Conservation (phyloP, 139 green algal genomes). For the Tetradesmus obliquus region DNA sequence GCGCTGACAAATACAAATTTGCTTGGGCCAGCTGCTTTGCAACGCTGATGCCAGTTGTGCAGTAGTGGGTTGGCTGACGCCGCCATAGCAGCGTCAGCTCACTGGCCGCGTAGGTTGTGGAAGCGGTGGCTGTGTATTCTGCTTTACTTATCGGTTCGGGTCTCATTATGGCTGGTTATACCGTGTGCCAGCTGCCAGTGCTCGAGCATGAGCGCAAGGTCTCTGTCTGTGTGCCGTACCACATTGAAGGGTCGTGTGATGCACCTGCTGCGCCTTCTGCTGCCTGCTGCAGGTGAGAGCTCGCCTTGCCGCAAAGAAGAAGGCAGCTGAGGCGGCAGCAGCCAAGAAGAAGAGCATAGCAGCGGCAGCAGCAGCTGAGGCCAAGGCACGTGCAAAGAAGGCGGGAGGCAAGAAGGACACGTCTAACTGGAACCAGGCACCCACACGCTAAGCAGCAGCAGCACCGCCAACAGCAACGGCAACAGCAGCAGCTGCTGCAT, state of each 20-base stretch:
- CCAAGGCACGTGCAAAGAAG: constrained; percentile 54
- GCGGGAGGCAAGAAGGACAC: constrained; percentile 53
- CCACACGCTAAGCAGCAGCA: constrained; percentile 30
- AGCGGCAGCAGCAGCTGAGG: constrained; percentile 54
- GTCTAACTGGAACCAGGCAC: constrained; percentile 39
- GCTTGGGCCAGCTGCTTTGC: no score
- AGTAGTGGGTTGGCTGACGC: not conserved
- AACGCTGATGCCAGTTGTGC: no score
- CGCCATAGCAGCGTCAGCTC: no score
- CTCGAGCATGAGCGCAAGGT: not conserved
- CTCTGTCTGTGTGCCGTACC: not conserved
- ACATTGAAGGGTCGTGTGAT: not conserved
- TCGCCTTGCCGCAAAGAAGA: constrained; percentile 62
- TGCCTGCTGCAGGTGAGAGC: constrained; percentile 56
- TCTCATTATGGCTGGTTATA: no score
- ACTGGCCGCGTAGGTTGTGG: no score
- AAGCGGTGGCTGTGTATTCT: no score
- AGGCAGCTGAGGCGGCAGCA: constrained; percentile 40
- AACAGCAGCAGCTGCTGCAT: not conserved
- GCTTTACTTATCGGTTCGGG: no score
- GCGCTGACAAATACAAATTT: no score
- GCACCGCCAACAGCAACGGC: not conserved
- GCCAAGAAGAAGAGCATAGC: constrained; percentile 53
- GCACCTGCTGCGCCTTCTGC: not conserved
- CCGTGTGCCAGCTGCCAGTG: no score